Conservation (phyloP, 2,329 filamentous ascomycete genomes). For the Penicillium sp. region DNA sequence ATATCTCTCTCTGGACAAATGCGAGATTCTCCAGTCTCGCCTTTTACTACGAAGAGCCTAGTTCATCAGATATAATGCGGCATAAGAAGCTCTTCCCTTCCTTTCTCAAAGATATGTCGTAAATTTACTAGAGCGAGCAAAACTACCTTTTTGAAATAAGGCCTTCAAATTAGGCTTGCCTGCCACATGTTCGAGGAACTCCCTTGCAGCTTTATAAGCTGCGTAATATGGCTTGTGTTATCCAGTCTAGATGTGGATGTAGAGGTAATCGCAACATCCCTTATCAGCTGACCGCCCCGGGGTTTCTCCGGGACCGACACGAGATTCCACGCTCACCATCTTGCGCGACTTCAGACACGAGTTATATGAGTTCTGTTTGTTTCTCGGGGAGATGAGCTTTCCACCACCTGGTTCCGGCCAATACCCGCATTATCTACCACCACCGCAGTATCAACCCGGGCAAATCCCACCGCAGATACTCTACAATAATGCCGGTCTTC, state of each 20-base stretch:
- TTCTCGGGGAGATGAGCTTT: slow-evolving; percentile 43
- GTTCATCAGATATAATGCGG: too few species aligned
- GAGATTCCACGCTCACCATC: slow-evolving; percentile 10
- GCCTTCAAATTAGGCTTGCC: too few species aligned
- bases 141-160: too few species aligned
- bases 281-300: slow-evolving; percentile 28
- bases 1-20: too few species aligned
- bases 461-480: slow-evolving; percentile 36
- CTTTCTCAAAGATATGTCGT: too few species aligned
- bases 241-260: neutral
- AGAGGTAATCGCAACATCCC: slow-evolving; percentile 9
- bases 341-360: slow-evolving; percentile 15
- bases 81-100: too few species aligned
- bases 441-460: slow-evolving; percentile 36
- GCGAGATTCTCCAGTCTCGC: too few species aligned
- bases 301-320: slow-evolving; percentile 35
- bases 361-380: slow-evolving; percentile 18
- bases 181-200: too few species aligned
- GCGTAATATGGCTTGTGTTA: neutral
- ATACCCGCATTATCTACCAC: slow-evolving; percentile 32
- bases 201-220: too few species aligned
- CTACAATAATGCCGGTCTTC: slow-evolving; percentile 36
- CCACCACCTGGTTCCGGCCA: slow-evolving; percentile 43
- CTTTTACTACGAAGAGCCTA: too few species aligned
- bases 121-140: too few species aligned